Conservation (phyloP, 2,329 filamentous ascomycete genomes). For the Botrytis tulipae region DNA sequence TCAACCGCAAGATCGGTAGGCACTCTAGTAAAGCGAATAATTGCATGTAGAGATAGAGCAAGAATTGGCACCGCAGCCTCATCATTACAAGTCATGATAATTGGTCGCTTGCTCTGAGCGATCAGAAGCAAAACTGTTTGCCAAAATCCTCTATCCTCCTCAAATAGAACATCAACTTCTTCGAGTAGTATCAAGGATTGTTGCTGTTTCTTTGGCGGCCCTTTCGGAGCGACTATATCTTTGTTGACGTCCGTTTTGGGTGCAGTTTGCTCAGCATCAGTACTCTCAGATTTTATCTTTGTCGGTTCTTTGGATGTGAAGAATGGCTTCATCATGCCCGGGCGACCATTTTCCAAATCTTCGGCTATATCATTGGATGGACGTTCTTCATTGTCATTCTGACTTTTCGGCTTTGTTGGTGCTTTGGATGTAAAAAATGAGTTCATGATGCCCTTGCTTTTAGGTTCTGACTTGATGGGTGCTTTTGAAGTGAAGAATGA, state of each 20-base stretch:
- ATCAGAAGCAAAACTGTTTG: conserved; percentile 74
- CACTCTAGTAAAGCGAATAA: conserved; percentile 72
- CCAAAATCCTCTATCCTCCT: conserved; percentile 97
- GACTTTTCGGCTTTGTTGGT: conserved; percentile 32
- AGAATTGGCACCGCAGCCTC: conserved; percentile 77
- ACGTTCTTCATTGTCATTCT: conserved; percentile 31
- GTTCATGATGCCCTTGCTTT: conserved; percentile 57
- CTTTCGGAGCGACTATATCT: conserved; percentile 20
- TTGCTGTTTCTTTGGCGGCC: conserved; percentile 57
- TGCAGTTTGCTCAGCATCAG: conserved; percentile 34
- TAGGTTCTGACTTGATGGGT: conserved; percentile 32
- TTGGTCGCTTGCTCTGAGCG: conserved; percentile 79
- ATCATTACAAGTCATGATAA: conserved; percentile 93
- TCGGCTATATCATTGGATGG: conserved; percentile 48
- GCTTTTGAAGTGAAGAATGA: conserved; percentile 70
- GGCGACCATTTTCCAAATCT: conserved; percentile 66
- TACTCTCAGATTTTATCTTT: conserved; percentile 30
- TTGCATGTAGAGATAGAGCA: conserved; percentile 75
- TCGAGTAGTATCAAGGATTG: conserved; percentile 93
- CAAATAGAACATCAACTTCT: conserved; percentile 90
- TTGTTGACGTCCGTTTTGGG: conserved; percentile 27
- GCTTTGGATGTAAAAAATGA: conserved; percentile 70
- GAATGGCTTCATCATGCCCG: conserved; percentile 78
- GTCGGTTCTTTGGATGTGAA: conserved; percentile 58
- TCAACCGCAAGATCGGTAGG: conserved; percentile 70